Base-by-base conservation (phyloP, 2,329 filamentous ascomycete genomes). In the Alternaria burnsii region DNA sequence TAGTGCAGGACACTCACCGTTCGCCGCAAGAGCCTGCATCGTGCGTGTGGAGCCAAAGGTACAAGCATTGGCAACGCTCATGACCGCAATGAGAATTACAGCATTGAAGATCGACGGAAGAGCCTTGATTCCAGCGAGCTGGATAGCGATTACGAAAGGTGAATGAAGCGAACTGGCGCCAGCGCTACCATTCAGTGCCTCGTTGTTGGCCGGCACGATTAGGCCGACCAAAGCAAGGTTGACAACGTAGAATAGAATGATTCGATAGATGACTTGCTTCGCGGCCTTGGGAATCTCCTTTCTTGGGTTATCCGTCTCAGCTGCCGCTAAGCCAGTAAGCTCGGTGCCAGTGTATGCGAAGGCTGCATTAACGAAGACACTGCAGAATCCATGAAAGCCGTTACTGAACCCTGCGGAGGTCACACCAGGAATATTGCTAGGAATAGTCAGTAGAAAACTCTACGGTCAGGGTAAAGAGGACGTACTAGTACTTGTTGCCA, bases 41-140 rank as follows among this genome's bases (percentile, higher is more conserved):
- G 84, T 86, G 28, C 86, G 82, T 9, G 85, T 86, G 1, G 81
- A 84, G 55, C 82, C 85, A 64, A 83, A 87, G 8, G 84, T 83
- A 51, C 81, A 81, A 3, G 84, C 86, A 71, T 87, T 87, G 53
- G 84, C 86, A 52, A 87, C 85, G n/a, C 80, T 83, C 48, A 87
- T 79, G 24, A 88, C 86, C 7, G 85, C 82, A 34, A 88, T 83
- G 46, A 87, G 82, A 67, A 90, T 87, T 43, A 89, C 84, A n/a
- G 83, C 87, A 70, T 90, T 90, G 80, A 91, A 87, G 48, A 91
- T 84, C 6, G 83, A 84, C 4, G 87, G 87, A 5, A 91, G 81
- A 4, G 83, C 84, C 14, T 78, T 76, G 53, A 91, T 86, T 47
- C 87, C 86, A 5, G 88, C 87, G 53, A 87, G 82, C 59, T 85